Base-by-base conservation (phyloP, 129 eudicot species). In the Saussurea involucrata region DNA sequence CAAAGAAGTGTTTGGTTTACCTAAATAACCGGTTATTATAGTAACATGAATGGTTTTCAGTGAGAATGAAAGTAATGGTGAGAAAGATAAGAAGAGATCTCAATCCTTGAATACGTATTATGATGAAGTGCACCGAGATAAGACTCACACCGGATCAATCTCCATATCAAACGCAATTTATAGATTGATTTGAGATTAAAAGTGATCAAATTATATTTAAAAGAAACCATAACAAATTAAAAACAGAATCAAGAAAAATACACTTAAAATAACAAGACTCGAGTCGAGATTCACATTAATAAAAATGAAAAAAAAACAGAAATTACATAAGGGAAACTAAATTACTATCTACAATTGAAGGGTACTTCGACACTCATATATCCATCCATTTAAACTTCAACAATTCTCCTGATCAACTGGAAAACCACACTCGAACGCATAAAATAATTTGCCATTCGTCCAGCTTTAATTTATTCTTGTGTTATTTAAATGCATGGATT, bases 271-370 rank as follows among this genome's bases (percentile, higher is more conserved):
- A 68, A 74, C 76, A 58, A 60, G 64, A 57, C 75, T 74, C 76
- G 18, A 67, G 76, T 74, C 76, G 18, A 67, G 76, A 80, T 80
- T 80, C 82, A 69, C 76, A 49, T 49, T 49, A 5, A 49, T 15
- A 27, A 72, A 37, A 72, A 18, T 1, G 18, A 65, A 63, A 44
- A 77, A n/a, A 12, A 2, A 71, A 32, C 2, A 22, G 12, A 64
- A 77, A 53, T 18, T 17, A 58, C 76, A 82, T 10, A 76, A 34
- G 34, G 60, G n/a, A 81, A 32, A 11, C 8, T 79, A 72, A 79
- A 53, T 68, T 42, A 25, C 15, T 78, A 78, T 78, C 83, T 83
- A 83, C 86, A 82, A 82, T 67, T 82, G 24, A 72, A 40, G 63
- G n/a, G n/a, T n/a, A 42, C 82, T 67, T 76, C 63, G 34, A 75